Evolutionary conservation across 1,139 yeast species (phyloP), one percentile per base, ranked within the genome.

Genomic region (Saccharomyces hybrid): DNA sequence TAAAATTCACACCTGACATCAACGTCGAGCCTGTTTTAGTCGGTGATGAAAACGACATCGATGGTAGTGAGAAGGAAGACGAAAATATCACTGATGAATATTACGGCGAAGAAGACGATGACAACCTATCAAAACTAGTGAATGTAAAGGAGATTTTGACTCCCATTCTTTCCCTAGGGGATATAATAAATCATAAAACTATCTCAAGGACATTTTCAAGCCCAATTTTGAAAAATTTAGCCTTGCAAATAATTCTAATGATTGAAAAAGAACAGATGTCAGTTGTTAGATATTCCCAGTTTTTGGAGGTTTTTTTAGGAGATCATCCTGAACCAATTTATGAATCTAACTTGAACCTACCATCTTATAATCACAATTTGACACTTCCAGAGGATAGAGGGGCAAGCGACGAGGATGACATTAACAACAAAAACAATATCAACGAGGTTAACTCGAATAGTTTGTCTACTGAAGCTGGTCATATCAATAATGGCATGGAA

Each of bases 101-200:
- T 27, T 71, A 66, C 6, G 72, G 66, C 25, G 75, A 71, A 4
- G 73, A 73, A 13, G 75, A 73, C 25, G 69, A 68, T 5, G 70
- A 70, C 55, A 70, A 74, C 5, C 73, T 78, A 52, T 70, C 70
- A 26, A 71, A 67, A 25, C 49, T 69, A 20, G 75, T 77, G 8
- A 75, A 77, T 56, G 71, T 80, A 1, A 71, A 73, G 52, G 84
- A 83, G 51, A 73, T 90, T 27, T 73, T 93, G 57, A 81, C 85
- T 11, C 97, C 98, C 0, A 80, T 93, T 25, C 76, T 81, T 14
- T 87, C 88, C 57, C 95, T 97, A 0, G 78, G 88, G 13, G 97
- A 93, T 64, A 72, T 91, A 2, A 81, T 87, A 1, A 77, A 79
- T 1, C 93, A 88, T 64, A 84, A 85, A 6, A 82, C 90, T 0